Conservation (phyloP, 202 grass and related monocot species). For the Carex arenaria region DNA sequence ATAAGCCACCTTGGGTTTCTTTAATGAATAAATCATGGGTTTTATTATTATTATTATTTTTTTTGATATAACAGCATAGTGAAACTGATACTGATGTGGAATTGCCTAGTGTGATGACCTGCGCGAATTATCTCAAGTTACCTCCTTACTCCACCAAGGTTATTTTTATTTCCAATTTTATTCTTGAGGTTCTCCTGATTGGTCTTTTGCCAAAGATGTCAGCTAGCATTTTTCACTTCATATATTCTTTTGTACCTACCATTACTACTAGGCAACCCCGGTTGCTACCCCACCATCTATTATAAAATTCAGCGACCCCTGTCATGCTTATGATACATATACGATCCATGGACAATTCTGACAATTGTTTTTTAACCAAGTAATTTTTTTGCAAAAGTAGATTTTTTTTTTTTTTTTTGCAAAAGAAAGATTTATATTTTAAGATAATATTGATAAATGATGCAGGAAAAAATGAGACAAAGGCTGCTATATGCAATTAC, state of each 20-base stretch:
- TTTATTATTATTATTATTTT: slow-evolving; percentile 23
- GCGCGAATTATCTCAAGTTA: slow-evolving; percentile 96
- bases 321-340: neutral
- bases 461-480: slow-evolving; percentile 87
- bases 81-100: slow-evolving; percentile 51
- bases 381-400: neutral
- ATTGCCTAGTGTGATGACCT: slow-evolving; percentile 98
- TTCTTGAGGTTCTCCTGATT: neutral
- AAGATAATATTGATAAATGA: neutral
- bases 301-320: neutral
- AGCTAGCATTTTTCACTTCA: neutral
- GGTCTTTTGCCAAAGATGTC: neutral
- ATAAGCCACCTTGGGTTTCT: slow-evolving; percentile 10
- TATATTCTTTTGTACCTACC: neutral
- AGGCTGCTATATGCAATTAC: slow-evolving; percentile 85
- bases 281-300: neutral
- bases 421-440: neutral
- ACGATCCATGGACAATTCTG: neutral
- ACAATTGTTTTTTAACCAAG: neutral
- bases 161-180: neutral
- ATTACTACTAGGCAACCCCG: neutral
- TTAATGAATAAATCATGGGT: neutral
- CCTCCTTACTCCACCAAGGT: slow-evolving; percentile 95
- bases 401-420: too few relatives aligned
- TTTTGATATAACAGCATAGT: slow-evolving; percentile 58